Conservation (phyloP, 129 eudicot species). For the Flaveria brownii region DNA sequence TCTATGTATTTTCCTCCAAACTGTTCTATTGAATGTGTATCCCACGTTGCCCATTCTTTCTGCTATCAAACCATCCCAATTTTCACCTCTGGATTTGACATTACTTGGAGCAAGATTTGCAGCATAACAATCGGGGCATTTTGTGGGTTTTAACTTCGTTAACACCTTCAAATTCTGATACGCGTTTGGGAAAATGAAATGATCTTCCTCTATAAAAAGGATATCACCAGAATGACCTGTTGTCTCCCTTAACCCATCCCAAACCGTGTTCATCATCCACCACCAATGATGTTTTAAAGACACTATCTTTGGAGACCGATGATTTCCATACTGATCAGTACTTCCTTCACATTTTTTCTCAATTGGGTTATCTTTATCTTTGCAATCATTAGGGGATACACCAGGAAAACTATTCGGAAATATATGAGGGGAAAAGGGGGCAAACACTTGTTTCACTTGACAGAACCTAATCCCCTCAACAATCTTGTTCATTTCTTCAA, state of each 20-base stretch:
- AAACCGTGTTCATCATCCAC: conserved; percentile 99
- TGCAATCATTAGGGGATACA: conserved; percentile 67
- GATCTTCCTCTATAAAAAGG: conserved; percentile 95
- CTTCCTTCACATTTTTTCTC: conserved; percentile 63
- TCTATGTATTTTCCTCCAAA: conserved; percentile 83
- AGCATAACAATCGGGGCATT: conserved; percentile 89
- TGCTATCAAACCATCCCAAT: conserved; percentile 61
- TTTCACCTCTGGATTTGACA: conserved; percentile 85
- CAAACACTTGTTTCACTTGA: conserved; percentile 87
- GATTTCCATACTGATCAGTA: conserved; percentile 87
- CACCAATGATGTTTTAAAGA: conserved; percentile 99
- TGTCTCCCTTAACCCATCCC: conserved; percentile 86
- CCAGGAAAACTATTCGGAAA: conserved; percentile 75
- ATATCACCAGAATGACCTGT: conserved; percentile 68
- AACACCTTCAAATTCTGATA: conserved; percentile 69
- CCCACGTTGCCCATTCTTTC: conserved; percentile 96
- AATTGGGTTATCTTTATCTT: conserved; percentile 57
- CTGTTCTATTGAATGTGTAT: conserved; percentile 78
- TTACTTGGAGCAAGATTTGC: conserved; percentile 86
- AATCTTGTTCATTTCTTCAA: conserved; percentile 76
- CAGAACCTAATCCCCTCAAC: conserved; percentile 75
- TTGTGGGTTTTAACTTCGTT: conserved; percentile 52
- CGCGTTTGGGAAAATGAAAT: conserved; percentile 88
- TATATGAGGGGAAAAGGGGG: conserved; percentile 82
- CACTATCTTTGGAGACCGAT: conserved; percentile 85